Percentiles rank a stretch among this genome's conserved stretches.
phyloP scores from a whole-genome alignment of 768 basidiomycete species.

The Amyloporia xantha region DNA sequence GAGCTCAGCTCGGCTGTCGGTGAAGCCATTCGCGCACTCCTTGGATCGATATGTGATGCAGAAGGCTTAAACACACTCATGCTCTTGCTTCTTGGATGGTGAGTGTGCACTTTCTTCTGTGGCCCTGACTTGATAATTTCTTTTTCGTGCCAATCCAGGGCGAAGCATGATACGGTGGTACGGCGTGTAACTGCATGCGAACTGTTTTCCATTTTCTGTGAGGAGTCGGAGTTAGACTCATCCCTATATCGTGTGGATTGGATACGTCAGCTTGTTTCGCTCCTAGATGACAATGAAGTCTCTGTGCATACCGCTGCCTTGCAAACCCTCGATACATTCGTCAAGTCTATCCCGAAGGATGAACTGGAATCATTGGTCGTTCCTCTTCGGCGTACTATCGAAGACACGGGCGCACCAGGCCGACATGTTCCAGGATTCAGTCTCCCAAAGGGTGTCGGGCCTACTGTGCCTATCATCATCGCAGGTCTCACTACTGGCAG shows the following conservation, averaged over 20 bases:
- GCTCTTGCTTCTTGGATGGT: constrained; percentile 87
- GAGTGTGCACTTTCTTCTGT: constrained; percentile 19
- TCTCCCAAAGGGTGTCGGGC: constrained; percentile 74
- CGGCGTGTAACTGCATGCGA: constrained; percentile 76
- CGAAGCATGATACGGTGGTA: constrained; percentile 61
- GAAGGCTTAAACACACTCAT: constrained; percentile 90
- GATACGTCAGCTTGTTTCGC: constrained; percentile 81
- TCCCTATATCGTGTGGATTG: constrained; percentile 89
- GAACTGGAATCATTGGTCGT: constrained; percentile 89
- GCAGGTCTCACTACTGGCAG: constrained; percentile 91
- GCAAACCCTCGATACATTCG: constrained; percentile 76
- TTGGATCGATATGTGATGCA: constrained; percentile 73
- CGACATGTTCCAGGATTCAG: constrained; percentile 80
- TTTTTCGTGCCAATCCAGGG: constrained; percentile 61
- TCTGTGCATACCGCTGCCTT: constrained; percentile 78
- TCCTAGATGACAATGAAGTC: constrained; percentile 73
- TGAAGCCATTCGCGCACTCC: constrained; percentile 67
- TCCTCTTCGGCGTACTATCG: constrained; percentile 82
- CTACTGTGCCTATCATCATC: constrained; percentile 81
- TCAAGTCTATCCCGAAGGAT: constrained; percentile 88
- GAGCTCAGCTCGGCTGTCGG: constrained; percentile 66
- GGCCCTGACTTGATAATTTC: background rate
- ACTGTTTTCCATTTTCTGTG: constrained; percentile 78
- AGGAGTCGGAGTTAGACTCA: constrained; percentile 73
- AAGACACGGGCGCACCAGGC: constrained; percentile 75